Percentiles rank a stretch among this genome's conserved stretches.
Evolutionary conservation across 192 early-diverging fungal species (phyloP).

Genomic region (Kappamyces sp.): DNA sequence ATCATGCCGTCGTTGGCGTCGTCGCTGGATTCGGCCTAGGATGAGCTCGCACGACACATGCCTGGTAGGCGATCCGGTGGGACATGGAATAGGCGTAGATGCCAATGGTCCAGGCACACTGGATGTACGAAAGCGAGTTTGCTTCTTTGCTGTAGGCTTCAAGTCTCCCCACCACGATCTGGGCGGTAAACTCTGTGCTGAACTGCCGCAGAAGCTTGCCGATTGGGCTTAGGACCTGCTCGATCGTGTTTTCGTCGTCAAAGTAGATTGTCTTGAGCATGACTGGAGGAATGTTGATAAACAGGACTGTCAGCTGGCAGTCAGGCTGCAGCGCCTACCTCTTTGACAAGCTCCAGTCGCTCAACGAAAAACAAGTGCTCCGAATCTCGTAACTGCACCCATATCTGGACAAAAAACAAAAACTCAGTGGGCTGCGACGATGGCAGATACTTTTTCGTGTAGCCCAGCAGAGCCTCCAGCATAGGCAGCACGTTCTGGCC

Average conservation of each 20-base stretch:
- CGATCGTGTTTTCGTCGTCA: conserved; percentile 9
- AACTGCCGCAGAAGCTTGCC: conserved; percentile 1
- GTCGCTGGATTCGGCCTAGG: background rate
- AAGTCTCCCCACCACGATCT: conserved; percentile 1
- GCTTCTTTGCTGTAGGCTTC: conserved; percentile 9
- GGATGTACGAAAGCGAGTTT: background rate
- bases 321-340: background rate
- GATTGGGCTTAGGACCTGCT: conserved; percentile 8
- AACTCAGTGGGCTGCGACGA: conserved; percentile 6
- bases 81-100: background rate
- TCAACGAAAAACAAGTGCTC: conserved; percentile 12
- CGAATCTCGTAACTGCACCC: conserved; percentile 13
- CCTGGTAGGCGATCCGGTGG: conserved; percentile 14
- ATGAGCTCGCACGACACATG: background rate
- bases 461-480: conserved; percentile 4
- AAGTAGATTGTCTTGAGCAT: conserved; percentile 5
- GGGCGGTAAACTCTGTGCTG: conserved; percentile 4
- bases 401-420: conserved; percentile 13
- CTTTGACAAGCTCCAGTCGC: background rate
- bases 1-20: conserved; percentile 10
- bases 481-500: conserved; percentile 1
- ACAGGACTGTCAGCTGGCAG: too few relatives aligned
- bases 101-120: conserved; percentile 1
- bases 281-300: background rate
- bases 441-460: background rate